Evolutionary conservation across 1,284 basidiomycete genomes (phyloP).

Genomic region (Kwoniella shivajii): DNA sequence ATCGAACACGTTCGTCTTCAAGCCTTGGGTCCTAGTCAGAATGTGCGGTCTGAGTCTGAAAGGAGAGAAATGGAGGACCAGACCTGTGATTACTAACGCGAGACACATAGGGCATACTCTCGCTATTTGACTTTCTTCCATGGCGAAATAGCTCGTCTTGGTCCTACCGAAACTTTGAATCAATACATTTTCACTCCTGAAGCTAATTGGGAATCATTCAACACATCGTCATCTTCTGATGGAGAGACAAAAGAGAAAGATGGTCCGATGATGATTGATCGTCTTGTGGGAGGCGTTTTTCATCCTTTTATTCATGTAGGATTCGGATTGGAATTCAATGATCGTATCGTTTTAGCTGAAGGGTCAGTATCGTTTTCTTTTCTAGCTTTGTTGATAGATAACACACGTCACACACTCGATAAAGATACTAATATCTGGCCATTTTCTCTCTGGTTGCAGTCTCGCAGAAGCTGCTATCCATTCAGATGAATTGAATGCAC

Average conservation of each 20-base stretch:
- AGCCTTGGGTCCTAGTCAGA: not conserved
- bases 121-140: constrained; percentile 65
- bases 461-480: constrained; percentile 64
- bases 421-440: not conserved
- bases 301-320: constrained; percentile 69
- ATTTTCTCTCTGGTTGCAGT: constrained; percentile 26
- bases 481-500: constrained; percentile 7
- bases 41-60: too few relatives aligned
- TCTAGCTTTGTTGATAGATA: too few relatives aligned
- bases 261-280: constrained; percentile 60
- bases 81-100: not conserved
- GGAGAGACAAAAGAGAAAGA: constrained; percentile 58
- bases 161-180: constrained; percentile 58
- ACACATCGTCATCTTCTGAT: constrained; percentile 18
- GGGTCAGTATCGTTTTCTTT: constrained; percentile 44
- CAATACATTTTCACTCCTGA: constrained; percentile 61
- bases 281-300: constrained; percentile 60
- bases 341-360: constrained; percentile 61
- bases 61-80: too few relatives aligned
- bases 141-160: constrained; percentile 56
- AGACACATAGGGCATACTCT: constrained; percentile 54
- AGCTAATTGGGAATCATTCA: constrained; percentile 25
- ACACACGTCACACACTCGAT: not conserved
- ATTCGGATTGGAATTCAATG: constrained; percentile 66
- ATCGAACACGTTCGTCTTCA: not conserved